Conservation (phyloP, 2,329 filamentous ascomycete species). For the Tricladium varicosporioides region DNA sequence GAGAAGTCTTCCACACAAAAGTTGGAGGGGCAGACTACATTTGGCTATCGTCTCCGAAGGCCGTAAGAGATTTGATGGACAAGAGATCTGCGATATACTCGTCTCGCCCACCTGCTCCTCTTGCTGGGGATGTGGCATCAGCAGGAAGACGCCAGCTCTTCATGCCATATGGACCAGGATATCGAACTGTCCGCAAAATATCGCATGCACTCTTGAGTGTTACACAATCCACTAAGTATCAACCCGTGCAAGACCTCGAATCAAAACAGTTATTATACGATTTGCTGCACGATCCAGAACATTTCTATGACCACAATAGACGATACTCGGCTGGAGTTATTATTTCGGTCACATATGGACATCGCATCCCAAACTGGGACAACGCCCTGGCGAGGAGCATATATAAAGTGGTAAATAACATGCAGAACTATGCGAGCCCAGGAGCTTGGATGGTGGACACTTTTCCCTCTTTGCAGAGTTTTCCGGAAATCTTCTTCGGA, state of each 20-base stretch:
- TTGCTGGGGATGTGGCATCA: slow-evolving; percentile 36
- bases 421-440: slow-evolving; percentile 37
- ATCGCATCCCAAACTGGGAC: slow-evolving; percentile 36
- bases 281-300: slow-evolving; percentile 34
- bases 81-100: slow-evolving; percentile 32
- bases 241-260: slow-evolving; percentile 35
- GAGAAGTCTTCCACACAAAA: slow-evolving; percentile 40
- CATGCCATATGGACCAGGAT: slow-evolving; percentile 30
- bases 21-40: slow-evolving; percentile 41
- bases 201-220: slow-evolving; percentile 30
- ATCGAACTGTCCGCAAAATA: slow-evolving; percentile 30
- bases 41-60: slow-evolving; percentile 35
- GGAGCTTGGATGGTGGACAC: slow-evolving; percentile 39
- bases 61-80: slow-evolving; percentile 26
- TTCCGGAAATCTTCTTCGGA: slow-evolving; percentile 25
- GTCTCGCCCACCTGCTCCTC: slow-evolving; percentile 38
- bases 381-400: slow-evolving; percentile 36
- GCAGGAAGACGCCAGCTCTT: slow-evolving; percentile 28
- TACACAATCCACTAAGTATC: slow-evolving; percentile 25
- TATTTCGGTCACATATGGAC: slow-evolving; percentile 41
- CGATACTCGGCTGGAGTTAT: slow-evolving; percentile 43
- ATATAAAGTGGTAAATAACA: slow-evolving; percentile 35
- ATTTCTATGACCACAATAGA: slow-evolving; percentile 41
- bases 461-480: slow-evolving; percentile 33
- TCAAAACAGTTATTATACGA: slow-evolving; percentile 36